Percentiles rank a stretch among this genome's conserved stretches.
These are phyloP conservation scores for Hymenoscyphus occultus DNA, from an alignment of 2,329 filamentous ascomycete genomes.

Conservation along the genomic window DNA sequence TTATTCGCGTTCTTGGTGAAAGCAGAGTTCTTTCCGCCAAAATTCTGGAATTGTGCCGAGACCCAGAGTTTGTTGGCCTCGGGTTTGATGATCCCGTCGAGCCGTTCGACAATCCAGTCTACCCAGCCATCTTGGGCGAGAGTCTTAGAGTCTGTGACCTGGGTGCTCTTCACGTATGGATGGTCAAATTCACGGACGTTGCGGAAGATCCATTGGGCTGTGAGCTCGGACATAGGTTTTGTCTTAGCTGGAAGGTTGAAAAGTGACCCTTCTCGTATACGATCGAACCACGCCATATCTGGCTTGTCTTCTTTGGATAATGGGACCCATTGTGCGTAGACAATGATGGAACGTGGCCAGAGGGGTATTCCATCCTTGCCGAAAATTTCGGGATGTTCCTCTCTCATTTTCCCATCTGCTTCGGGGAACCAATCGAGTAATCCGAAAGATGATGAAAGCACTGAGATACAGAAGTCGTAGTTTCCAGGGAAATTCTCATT, in stretches of 20 bases:
- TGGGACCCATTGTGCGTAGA: slow-evolving; percentile 50
- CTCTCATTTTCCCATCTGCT: slow-evolving; percentile 34
- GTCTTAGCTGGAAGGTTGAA: slow-evolving; percentile 34
- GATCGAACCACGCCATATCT: slow-evolving; percentile 41
- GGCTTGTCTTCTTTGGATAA: slow-evolving; percentile 38
- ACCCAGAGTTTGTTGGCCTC: slow-evolving; percentile 43
- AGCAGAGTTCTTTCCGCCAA: slow-evolving; percentile 44
- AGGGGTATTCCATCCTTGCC: slow-evolving; percentile 14
- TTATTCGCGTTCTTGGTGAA: slow-evolving; percentile 43
- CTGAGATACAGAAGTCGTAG: slow-evolving; percentile 47
- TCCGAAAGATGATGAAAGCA: slow-evolving; percentile 41
- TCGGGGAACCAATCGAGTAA: slow-evolving; percentile 41
- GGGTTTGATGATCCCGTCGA: slow-evolving; percentile 40
- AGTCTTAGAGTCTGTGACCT: slow-evolving; percentile 43
- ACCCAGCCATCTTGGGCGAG: slow-evolving; percentile 42
- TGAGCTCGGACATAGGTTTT: slow-evolving; percentile 46
- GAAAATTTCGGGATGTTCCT: slow-evolving; percentile 17
- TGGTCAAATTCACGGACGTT: slow-evolving; percentile 47
- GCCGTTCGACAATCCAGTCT: slow-evolving; percentile 38
- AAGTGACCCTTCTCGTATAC: slow-evolving; percentile 36
- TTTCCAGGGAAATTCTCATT: slow-evolving; percentile 43
- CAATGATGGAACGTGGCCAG: slow-evolving; percentile 43
- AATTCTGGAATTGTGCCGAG: slow-evolving; percentile 45
- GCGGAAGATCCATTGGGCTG: slow-evolving; percentile 46
- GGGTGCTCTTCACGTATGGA: slow-evolving; percentile 48